Evolutionary conservation across 306 rosid species (phyloP).

Genomic region (Psophocarpus tetragonolobus): DNA sequence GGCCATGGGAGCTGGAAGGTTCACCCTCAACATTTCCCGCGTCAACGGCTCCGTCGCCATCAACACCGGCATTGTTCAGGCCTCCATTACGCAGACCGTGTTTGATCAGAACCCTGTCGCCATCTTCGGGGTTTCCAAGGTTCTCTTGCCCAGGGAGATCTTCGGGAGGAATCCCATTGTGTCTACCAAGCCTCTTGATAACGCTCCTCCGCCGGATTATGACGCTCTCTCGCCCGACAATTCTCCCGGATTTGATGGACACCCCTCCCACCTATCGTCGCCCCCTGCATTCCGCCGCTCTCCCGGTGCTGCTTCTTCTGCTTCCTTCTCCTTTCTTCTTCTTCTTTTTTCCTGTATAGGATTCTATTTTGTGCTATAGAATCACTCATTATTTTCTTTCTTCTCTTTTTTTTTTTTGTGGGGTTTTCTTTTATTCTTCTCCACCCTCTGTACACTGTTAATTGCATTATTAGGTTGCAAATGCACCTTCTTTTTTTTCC

Average conservation of each 20-base stretch:
- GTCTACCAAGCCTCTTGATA: slow-evolving; percentile 23
- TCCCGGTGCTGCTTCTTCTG: slow-evolving; percentile 32
- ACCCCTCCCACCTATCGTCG: slow-evolving; percentile 64
- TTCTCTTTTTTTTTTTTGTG: slow-evolving; percentile 46
- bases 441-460: slow-evolving; percentile 54
- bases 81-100: slow-evolving; percentile 82
- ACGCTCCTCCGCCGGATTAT: slow-evolving; percentile 59
- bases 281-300: slow-evolving; percentile 73
- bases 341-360: slow-evolving; percentile 69
- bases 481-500: slow-evolving; percentile 41
- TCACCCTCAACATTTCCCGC: slow-evolving; percentile 83
- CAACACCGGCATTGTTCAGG: slow-evolving; percentile 79
- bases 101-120: slow-evolving; percentile 92
- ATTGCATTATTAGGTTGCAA: slow-evolving; percentile 59
- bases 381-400: slow-evolving; percentile 42
- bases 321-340: slow-evolving; percentile 40
- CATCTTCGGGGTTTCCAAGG: slow-evolving; percentile 87
- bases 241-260: slow-evolving; percentile 47
- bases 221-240: slow-evolving; percentile 56
- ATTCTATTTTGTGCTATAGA: slow-evolving; percentile 72
- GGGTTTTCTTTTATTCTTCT: slow-evolving; percentile 48
- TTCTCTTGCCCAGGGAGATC: slow-evolving; percentile 79
- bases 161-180: slow-evolving; percentile 59
- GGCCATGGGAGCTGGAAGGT: slow-evolving; percentile 81
- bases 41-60: slow-evolving; percentile 79